Base-by-base conservation (phyloP, 768 basidiomycete species). In the Pholiota conissans region DNA sequence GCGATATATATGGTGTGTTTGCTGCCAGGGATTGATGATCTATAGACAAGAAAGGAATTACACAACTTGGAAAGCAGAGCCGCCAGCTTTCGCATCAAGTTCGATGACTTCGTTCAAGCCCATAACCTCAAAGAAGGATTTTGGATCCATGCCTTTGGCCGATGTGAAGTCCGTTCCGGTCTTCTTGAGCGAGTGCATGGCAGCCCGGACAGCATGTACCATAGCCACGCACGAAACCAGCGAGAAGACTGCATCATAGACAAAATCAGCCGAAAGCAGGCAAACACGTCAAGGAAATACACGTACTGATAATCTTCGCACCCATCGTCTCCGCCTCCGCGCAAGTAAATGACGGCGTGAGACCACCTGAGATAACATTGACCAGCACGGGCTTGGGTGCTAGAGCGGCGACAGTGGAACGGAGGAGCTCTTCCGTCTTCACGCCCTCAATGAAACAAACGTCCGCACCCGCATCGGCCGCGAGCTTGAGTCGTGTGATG, bases 381-480 rank as follows among this genome's bases (percentile, higher is more conserved):
- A 90, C 87, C 29, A 91, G 85, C 53, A 83, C 87, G 0, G 89
- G 89, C 62, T 87, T 90, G 2, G 89, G 89, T 4, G 85, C 82
- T 32, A 91, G 71, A 1, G 85, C 87, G 24, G 79, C 78, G 46
- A 91, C 84, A 8, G 89, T 89, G 0, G 75, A 75, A 54, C 80
- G 76, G 11, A 90, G 77, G 18, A 87, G 80, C 46, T 87, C 84
- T 46, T 84, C 79, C 2, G 83, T 87, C 69, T 83, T 83, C 26
- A 90, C 88, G 49, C 90, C 89, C 68, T 91, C 89, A 29, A 90
- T 90, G 72, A 91, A 91, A 68, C 87, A 90, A 11, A 89, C 88
- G 63, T 91, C 89, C 0, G 89, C 89, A 28, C 89, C 89, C 13
- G 81, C 85, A 58, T 85, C 86, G 0, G 87, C 81, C 5, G 89